A percentile compares a stretch with the other conserved stretches of the same genome.
These are phyloP conservation scores for Penicillium nordicum DNA, from an alignment of 2,329 filamentous ascomycete species.

Conservation along the genomic window DNA sequence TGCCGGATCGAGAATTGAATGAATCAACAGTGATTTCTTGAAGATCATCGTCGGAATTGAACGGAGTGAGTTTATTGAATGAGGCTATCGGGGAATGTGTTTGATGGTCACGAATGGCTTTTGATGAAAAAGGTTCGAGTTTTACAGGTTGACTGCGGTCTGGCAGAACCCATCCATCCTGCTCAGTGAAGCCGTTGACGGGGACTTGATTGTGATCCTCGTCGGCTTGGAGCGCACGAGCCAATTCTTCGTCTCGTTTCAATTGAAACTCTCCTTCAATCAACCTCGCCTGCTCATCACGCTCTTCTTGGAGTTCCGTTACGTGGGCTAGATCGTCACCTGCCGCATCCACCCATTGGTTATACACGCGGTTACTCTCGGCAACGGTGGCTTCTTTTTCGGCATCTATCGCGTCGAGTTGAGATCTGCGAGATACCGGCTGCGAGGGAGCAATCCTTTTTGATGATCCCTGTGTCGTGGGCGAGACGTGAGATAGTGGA, in stretches of 20 bases:
- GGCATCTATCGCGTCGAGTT: constrained; percentile 9
- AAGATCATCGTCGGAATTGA: constrained; percentile 30
- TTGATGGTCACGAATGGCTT: not conserved
- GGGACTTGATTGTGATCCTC: constrained; percentile 2
- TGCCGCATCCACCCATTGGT: constrained; percentile 6
- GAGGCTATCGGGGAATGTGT: not conserved
- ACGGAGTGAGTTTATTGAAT: not conserved
- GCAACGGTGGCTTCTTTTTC: constrained; percentile 4
- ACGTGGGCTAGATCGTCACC: constrained; percentile 4
- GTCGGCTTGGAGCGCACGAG: constrained; percentile 36
- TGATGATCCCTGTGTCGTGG: constrained; percentile 5
- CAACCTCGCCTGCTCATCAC: constrained; percentile 15
- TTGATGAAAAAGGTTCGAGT: not conserved
- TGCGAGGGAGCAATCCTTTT: constrained; percentile 14
- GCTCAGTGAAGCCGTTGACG: not conserved
- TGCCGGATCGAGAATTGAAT: constrained; percentile 6
- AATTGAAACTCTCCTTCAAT: constrained; percentile 13
- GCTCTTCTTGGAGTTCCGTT: constrained; percentile 28
- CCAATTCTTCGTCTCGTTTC: constrained; percentile 37
- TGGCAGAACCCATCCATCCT: constrained; percentile 10
- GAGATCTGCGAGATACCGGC: constrained; percentile 1
- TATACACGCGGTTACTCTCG: not conserved
- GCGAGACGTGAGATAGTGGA: constrained; percentile 12
- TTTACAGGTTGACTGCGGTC: constrained; percentile 9
- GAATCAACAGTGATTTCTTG: constrained; percentile 18